A percentile compares a stretch with the other conserved stretches of the same genome.
Evolutionary conservation across 768 basidiomycete species (phyloP).

Genomic region (Austroboletus eburneus): DNA sequence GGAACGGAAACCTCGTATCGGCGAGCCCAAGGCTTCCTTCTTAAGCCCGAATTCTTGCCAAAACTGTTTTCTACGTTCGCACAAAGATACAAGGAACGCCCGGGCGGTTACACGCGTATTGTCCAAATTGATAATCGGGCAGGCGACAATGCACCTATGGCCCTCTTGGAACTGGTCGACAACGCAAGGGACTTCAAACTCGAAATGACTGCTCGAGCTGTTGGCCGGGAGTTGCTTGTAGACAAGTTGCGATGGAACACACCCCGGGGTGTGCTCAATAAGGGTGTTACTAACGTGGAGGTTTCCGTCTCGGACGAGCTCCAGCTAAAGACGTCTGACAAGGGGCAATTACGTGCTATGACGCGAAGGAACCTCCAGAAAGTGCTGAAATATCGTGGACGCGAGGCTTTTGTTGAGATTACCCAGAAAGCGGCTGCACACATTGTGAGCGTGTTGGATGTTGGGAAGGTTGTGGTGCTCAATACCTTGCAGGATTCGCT

Average conservation of each 20-base stretch:
- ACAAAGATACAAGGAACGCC: conserved; percentile 71
- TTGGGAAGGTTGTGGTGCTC: conserved; percentile 1
- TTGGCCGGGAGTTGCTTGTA: conserved; percentile 78
- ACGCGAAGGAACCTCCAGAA: conserved; percentile 79
- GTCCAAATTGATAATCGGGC: conserved; percentile 84
- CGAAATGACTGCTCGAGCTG: conserved; percentile 82
- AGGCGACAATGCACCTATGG: conserved; percentile 92
- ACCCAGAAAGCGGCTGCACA: conserved; percentile 57
- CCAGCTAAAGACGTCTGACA: conserved; percentile 33
- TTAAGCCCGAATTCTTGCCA: conserved; percentile 66
- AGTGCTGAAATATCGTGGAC: conserved; percentile 55
- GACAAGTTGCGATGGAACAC: conserved; percentile 45
- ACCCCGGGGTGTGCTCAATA: conserved; percentile 46
- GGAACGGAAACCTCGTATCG: conserved; percentile 66
- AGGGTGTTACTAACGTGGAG: conserved; percentile 43
- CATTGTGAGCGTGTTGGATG: conserved; percentile 46
- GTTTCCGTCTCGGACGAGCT: conserved; percentile 49
- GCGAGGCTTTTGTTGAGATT: conserved; percentile 44
- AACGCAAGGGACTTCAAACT: conserved; percentile 84
- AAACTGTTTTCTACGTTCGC: conserved; percentile 83
- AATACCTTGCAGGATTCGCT: conserved; percentile 51
- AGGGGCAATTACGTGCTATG: conserved; percentile 49
- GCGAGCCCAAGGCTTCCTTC: conserved; percentile 74
- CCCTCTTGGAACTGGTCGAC: conserved; percentile 93
- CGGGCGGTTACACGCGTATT: conserved; percentile 94